Percentiles rank a stretch among this genome's conserved stretches.
These are phyloP conservation scores for Lactarius hatsudake DNA, from an alignment of 768 basidiomycete genomes.

Conservation along the genomic window DNA sequence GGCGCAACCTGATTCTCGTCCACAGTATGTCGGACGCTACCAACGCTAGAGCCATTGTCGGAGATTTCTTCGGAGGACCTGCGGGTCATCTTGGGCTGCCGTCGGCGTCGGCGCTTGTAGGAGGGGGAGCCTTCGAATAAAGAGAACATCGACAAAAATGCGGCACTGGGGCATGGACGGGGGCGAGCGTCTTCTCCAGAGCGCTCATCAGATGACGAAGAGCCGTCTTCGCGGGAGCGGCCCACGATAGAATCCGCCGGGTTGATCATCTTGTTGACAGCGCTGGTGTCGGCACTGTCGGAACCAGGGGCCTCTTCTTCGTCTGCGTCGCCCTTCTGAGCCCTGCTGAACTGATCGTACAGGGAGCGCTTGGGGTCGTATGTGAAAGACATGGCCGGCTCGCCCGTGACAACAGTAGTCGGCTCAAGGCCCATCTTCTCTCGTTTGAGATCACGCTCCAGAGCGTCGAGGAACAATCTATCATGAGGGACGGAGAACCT, in stretches of 20 bases:
- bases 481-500: constrained; percentile 99
- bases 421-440: constrained; percentile 89
- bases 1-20: constrained; percentile 35
- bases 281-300: constrained; percentile 21
- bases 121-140: constrained; percentile 80
- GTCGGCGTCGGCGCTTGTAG: constrained; percentile 89
- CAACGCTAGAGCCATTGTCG: constrained; percentile 25
- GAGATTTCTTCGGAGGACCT: constrained; percentile 32
- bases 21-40: constrained; percentile 20
- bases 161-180: constrained; percentile 32
- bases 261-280: constrained; percentile 27
- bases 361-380: constrained; percentile 84
- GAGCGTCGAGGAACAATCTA: constrained; percentile 92
- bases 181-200: constrained; percentile 28
- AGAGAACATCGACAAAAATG: constrained; percentile 66
- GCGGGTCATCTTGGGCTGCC: constrained; percentile 48
- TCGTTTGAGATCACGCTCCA: constrained; percentile 93
- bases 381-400: constrained; percentile 84
- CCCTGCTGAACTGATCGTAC: constrained; percentile 81
- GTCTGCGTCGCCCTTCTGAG: constrained; percentile 36
- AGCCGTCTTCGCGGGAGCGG: constrained; percentile 19
- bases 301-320: constrained; percentile 30
- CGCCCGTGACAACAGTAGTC: constrained; percentile 71
- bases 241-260: constrained; percentile 26
- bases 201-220: constrained; percentile 27